A percentile compares a stretch with the other conserved stretches of the same genome.
phyloP scores from a whole-genome alignment of 768 basidiomycete species.

The Rhodotorula kratochvilovae region DNA sequence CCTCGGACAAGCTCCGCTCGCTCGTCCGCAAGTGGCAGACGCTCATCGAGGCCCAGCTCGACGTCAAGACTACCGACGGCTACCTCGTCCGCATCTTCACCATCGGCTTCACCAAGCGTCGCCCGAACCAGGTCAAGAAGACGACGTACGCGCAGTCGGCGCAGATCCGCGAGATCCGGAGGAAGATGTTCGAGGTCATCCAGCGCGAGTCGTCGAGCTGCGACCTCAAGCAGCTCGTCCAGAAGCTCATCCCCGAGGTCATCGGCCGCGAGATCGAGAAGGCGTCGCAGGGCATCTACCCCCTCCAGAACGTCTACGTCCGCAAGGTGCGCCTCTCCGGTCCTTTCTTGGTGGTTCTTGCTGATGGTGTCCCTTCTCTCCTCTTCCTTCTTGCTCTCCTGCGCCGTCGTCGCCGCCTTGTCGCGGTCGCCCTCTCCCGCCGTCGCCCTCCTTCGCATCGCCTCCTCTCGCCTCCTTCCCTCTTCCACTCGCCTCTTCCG shows the following conservation, averaged over 20 bases:
- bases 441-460: background rate
- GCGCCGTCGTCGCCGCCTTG: no score
- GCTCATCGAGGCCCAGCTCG: conserved; percentile 96
- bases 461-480: background rate
- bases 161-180: conserved; percentile 94
- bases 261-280: conserved; percentile 99
- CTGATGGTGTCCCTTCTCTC: no score
- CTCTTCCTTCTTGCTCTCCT: no score
- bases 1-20: conserved; percentile 98
- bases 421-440: no score
- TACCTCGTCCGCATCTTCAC: conserved; percentile 98
- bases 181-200: conserved; percentile 98
- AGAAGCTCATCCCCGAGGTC: conserved; percentile 98
- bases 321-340: conserved; percentile 62
- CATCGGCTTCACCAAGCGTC: conserved; percentile 97
- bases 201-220: conserved; percentile 88
- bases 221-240: conserved; percentile 92
- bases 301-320: conserved; percentile 96
- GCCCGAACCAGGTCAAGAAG: conserved; percentile 93
- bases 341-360: background rate
- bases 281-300: conserved; percentile 91
- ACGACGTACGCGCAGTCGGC: conserved; percentile 95
- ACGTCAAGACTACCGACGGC: conserved; percentile 98
- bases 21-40: conserved; percentile 99
- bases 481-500: background rate